These are phyloP conservation scores for Lavandula angustifolia DNA, from an alignment of 257 asterid genomes.

Conservation along the genomic window DNA sequence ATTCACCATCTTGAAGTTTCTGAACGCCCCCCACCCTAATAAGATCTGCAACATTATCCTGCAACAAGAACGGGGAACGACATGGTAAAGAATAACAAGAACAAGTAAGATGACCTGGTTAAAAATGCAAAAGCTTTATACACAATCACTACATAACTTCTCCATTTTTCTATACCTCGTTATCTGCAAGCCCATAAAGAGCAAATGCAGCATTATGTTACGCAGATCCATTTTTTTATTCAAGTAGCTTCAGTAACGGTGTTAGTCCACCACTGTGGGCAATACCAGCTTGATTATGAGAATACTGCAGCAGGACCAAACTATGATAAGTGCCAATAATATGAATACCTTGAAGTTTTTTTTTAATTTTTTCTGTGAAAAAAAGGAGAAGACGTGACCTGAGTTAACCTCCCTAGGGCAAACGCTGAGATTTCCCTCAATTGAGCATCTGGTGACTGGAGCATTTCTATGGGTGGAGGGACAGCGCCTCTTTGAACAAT, in stretches of 20 bases:
- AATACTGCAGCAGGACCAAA: slow-evolving; percentile 53
- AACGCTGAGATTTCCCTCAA: slow-evolving; percentile 97
- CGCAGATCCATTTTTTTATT: slow-evolving; percentile 91
- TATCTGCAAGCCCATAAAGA: slow-evolving; percentile 97
- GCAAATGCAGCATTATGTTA: slow-evolving; percentile 99
- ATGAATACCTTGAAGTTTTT: not conserved
- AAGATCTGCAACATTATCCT: slow-evolving; percentile 97
- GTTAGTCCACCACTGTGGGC: slow-evolving; percentile 88
- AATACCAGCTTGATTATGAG: slow-evolving; percentile 98
- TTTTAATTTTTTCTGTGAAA: too few species aligned
- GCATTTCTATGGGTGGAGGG: slow-evolving; percentile 95
- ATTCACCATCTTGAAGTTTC: slow-evolving; percentile 97
- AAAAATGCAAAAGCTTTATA: not conserved
- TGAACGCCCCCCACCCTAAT: slow-evolving; percentile 93
- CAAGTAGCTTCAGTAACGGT: slow-evolving; percentile 87
- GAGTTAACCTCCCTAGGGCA: slow-evolving; percentile 98
- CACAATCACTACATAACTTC: slow-evolving; percentile 19
- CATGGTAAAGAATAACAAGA: slow-evolving; percentile 16
- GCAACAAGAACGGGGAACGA: slow-evolving; percentile 23
- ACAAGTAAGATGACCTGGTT: slow-evolving; percentile 13
- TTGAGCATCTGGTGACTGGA: slow-evolving; percentile 89
- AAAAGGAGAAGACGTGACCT: slow-evolving; percentile 63
- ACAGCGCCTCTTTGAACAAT: slow-evolving; percentile 99
- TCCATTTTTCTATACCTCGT: slow-evolving; percentile 59
- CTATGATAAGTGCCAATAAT: slow-evolving; percentile 5